phyloP scores from a whole-genome alignment of 495 filamentous ascomycete species.

The Acidiella bohemica region DNA sequence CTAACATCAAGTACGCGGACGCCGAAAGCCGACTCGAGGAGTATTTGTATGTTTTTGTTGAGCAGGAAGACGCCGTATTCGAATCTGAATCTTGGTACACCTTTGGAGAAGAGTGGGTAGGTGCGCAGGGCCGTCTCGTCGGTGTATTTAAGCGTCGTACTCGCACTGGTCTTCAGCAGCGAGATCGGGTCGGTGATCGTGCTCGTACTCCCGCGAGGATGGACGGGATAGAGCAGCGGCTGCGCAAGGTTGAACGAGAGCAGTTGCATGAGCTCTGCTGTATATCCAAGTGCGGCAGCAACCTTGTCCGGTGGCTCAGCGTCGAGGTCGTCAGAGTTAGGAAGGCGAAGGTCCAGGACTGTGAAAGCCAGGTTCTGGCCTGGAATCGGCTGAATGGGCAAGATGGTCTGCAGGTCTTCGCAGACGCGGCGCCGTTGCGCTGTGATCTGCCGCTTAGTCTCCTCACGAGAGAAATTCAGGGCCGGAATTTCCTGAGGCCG shows the following conservation, averaged over 20 bases:
- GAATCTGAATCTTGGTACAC: slow-evolving; percentile 68
- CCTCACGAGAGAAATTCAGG: slow-evolving; percentile 17
- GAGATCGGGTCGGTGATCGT: slow-evolving; percentile 71
- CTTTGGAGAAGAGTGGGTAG: slow-evolving; percentile 61
- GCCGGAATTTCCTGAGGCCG: slow-evolving; percentile 24
- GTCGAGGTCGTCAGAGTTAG: slow-evolving; percentile 57
- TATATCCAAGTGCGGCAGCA: slow-evolving; percentile 71
- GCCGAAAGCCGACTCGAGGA: slow-evolving; percentile 56
- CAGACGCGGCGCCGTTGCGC: slow-evolving; percentile 70
- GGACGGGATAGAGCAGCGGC: slow-evolving; percentile 69
- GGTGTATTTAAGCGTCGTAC: slow-evolving; percentile 9
- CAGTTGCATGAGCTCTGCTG: slow-evolving; percentile 60
- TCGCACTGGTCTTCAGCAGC: slow-evolving; percentile 22
- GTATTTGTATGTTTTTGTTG: slow-evolving; percentile 81
- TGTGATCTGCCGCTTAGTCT: background rate
- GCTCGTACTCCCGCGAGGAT: slow-evolving; percentile 55
- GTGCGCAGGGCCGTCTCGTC: slow-evolving; percentile 10
- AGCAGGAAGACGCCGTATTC: slow-evolving; percentile 91
- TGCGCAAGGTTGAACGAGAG: slow-evolving; percentile 73
- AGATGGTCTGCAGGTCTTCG: slow-evolving; percentile 64
- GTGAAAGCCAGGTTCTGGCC: slow-evolving; percentile 57
- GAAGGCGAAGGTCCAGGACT: slow-evolving; percentile 59
- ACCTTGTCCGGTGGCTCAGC: slow-evolving; percentile 50
- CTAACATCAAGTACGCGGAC: slow-evolving; percentile 64
- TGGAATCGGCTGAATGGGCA: slow-evolving; percentile 58